These are phyloP conservation scores for Eutreptiella sp. DNA, from an alignment of 208 protist genomes.

Conservation along the genomic window DNA sequence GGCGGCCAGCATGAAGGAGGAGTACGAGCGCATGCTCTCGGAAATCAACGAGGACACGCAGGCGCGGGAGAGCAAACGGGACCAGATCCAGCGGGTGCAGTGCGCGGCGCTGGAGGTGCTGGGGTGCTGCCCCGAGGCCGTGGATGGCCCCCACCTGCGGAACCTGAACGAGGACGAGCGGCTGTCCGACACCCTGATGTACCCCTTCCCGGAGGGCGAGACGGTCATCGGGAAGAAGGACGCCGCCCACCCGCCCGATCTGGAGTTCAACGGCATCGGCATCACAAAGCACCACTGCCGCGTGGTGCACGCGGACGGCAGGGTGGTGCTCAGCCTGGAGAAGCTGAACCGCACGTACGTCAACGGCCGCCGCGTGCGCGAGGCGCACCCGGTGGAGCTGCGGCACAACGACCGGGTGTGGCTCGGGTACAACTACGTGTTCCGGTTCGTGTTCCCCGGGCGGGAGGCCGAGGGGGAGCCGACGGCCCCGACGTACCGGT, in stretches of 20 bases:
- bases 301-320: neutral
- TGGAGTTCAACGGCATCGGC: conserved; percentile 33
- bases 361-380: conserved; percentile 37
- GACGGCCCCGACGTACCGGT: conserved; percentile 16
- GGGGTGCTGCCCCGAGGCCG: neutral
- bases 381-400: conserved; percentile 26
- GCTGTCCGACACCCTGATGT: conserved; percentile 30
- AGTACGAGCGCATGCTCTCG: conserved; percentile 1
- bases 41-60: neutral
- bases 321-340: neutral
- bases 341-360: conserved; percentile 23
- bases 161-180: conserved; percentile 32
- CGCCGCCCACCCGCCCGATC: conserved; percentile 28
- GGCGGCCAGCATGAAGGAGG: conserved; percentile 19
- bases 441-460: too few relatives aligned
- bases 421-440: conserved; percentile 46
- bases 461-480: too few relatives aligned
- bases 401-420: conserved; percentile 33
- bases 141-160: conserved; percentile 20
- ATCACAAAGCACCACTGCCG: conserved; percentile 28
- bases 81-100: too few relatives aligned
- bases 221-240: conserved; percentile 14
- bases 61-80: neutral
- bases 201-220: conserved; percentile 22
- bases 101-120: too few relatives aligned